phyloP scores from a whole-genome alignment of 2,329 filamentous ascomycete genomes.

The Penicillium occitanis region DNA sequence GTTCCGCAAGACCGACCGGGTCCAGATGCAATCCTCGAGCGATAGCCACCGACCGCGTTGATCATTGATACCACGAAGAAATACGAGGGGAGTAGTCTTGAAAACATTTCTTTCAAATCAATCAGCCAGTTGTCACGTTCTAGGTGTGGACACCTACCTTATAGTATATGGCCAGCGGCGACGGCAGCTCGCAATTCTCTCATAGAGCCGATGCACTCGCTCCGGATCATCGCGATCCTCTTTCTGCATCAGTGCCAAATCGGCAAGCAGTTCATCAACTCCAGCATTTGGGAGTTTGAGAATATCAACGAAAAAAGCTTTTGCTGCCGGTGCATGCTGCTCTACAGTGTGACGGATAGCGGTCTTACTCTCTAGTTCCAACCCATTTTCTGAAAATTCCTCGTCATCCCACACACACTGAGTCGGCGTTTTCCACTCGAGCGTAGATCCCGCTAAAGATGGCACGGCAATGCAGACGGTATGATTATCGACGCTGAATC shows the following conservation, averaged over 20 bases:
- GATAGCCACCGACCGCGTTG: not conserved
- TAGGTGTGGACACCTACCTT: not conserved
- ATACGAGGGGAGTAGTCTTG: not conserved
- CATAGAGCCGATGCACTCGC: constrained; percentile 17
- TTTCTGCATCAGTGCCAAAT: constrained; percentile 12
- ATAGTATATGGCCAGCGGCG: not conserved
- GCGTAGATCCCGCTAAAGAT: not conserved
- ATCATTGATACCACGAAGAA: not conserved
- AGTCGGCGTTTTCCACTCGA: not conserved
- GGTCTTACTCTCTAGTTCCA: not conserved
- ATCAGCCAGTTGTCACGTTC: not conserved
- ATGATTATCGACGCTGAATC: not conserved
- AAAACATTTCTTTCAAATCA: not conserved
- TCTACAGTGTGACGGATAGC: not conserved
- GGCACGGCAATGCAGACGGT: not conserved
- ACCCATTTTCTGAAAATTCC: not conserved
- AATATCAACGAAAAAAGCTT: not conserved
- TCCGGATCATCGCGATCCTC: constrained; percentile 16
- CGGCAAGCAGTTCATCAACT: not conserved
- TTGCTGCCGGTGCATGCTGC: not conserved
- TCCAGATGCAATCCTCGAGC: not conserved
- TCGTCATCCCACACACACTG: not conserved
- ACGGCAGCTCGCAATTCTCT: constrained; percentile 19
- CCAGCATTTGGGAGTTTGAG: not conserved
- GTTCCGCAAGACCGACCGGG: not conserved